Base-by-base conservation (phyloP, 805 yeast species). In the Ascoidea tarda region DNA sequence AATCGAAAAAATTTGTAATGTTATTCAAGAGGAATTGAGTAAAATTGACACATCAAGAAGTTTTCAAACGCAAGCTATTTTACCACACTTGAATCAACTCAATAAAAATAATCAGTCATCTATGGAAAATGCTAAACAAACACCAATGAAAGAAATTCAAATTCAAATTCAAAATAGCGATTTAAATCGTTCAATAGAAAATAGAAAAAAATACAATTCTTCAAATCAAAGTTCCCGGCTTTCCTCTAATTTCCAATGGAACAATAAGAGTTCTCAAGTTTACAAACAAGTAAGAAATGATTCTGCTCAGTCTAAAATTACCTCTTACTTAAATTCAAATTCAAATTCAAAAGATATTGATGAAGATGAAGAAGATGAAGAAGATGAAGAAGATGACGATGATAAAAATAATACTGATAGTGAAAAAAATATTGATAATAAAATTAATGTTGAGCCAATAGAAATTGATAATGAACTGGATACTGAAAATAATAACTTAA, bases 231-330 rank as follows among this genome's bases (percentile, higher is more conserved):
- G 65, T 65, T 5, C 64, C 67, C 1, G 57, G 62, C 6, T 63
- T 59, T 54, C 49, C 64, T 50, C 49, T 46, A 6, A 46, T 28
- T 48, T 49, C 28, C 28, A 21, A 21, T 21, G 28, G 28, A 21
- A 21, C 2, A 21, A 21, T 21, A 21, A 21, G 28, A 21, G 3
- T 21, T 69, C 79, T 48, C 79, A 77, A 58, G 93, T 84, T 58
- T 76, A 82, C 59, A 78, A 81, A 52, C 63, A 84, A 59, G 88
- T 85, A 2, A 67, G 95, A 55, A 84, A 87, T 0, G 93, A 86
- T 62, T 74, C 81, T 2, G 71, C 67, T 54, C 95, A 87, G 60
- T 66, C 77, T 2, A 79, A 75, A 33, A 63, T 81, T 31, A 71
- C 79, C 0, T 59, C 73, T 0, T 69, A 66, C 51, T 53, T 70